phyloP scores from a whole-genome alignment of 2,329 filamentous ascomycete species.

The Fusarium virguliforme region DNA sequence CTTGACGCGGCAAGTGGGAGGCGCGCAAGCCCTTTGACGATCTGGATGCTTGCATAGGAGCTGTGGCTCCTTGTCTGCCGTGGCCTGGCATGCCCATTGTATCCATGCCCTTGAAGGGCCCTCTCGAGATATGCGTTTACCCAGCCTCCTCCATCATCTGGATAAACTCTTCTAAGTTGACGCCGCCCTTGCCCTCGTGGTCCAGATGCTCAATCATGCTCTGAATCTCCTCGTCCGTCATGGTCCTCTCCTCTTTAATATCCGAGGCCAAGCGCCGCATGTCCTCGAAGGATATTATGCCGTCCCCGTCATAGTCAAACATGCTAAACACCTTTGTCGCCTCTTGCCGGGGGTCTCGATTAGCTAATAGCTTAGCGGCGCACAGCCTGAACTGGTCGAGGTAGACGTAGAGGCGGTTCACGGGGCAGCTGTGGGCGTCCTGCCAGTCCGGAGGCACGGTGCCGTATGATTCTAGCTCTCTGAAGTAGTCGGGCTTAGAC shows the following conservation, averaged over 20 bases:
- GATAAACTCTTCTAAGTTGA: constrained; percentile 79
- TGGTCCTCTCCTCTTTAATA: constrained; percentile 82
- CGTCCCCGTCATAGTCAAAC: constrained; percentile 94
- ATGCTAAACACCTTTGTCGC: constrained; percentile 91
- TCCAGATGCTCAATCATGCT: constrained; percentile 99
- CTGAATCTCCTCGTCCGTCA: constrained; percentile 92
- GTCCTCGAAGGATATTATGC: constrained; percentile 90
- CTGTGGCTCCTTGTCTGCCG: constrained; percentile 6
- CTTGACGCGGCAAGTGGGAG: constrained; percentile 7
- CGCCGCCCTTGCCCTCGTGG: constrained; percentile 89
- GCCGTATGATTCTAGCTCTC: constrained; percentile 86
- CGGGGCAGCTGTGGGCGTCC: constrained; percentile 61
- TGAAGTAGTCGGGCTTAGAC: constrained; percentile 86
- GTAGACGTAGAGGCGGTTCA: constrained; percentile 66
- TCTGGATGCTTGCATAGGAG: constrained; percentile 2
- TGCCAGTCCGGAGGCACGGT: constrained; percentile 76
- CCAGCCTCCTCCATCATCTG: constrained; percentile 70
- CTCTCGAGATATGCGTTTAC: constrained; percentile 41
- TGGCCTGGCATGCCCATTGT: constrained; percentile 27
- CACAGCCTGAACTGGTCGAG: constrained; percentile 74
- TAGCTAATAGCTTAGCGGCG: constrained; percentile 85
- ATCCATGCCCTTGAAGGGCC: constrained; percentile 8
- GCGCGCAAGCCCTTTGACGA: constrained; percentile 9
- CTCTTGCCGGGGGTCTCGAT: constrained; percentile 90
- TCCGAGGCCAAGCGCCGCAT: constrained; percentile 89